Percentiles rank a stretch among this genome's conserved stretches.
Conservation (phyloP, 1,284 basidiomycete species). For the Boletus semigastroideus region DNA sequence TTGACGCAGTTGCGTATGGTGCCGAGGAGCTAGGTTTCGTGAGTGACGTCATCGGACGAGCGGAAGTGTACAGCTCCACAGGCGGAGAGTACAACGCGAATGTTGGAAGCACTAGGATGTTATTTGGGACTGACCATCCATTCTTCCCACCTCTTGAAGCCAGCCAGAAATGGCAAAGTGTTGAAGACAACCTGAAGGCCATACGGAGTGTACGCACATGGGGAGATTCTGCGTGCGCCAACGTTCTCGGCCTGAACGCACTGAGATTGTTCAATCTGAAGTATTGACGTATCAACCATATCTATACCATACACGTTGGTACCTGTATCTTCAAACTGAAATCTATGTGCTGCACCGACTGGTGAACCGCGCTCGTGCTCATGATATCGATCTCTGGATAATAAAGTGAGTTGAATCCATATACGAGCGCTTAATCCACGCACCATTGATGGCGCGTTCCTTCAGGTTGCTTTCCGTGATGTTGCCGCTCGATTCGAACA, state of each 20-base stretch:
- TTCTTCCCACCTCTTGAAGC: constrained; percentile 81
- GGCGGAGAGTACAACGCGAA: constrained; percentile 34
- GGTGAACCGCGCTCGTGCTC: constrained; percentile 91
- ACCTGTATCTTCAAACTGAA: constrained; percentile 92
- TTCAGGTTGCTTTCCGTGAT: constrained; percentile 84
- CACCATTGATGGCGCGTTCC: constrained; percentile 74
- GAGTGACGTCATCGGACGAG: constrained; percentile 64
- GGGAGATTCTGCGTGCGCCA: constrained; percentile 48
- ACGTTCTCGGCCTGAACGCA: constrained; percentile 72
- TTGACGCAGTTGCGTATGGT: constrained; percentile 84
- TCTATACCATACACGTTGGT: constrained; percentile 35
- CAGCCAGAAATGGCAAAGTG: constrained; percentile 77
- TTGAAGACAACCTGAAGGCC: constrained; percentile 79
- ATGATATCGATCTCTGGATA: constrained; percentile 87
- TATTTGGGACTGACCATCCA: constrained; percentile 88
- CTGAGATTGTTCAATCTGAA: constrained; percentile 59
- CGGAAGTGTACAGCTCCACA: constrained; percentile 47
- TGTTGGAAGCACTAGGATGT: constrained; percentile 56
- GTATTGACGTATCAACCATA: constrained; percentile 15
- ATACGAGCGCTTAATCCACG: constrained; percentile 24
- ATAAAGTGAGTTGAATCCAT: constrained; percentile 3
- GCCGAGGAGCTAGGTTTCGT: constrained; percentile 80
- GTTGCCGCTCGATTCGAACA: constrained; percentile 91
- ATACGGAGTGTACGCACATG: constrained; percentile 62
- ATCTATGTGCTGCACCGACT: constrained; percentile 89